These are phyloP conservation scores for Pichia manshurica DNA, from an alignment of 805 yeast genomes.

Conservation along the genomic window DNA sequence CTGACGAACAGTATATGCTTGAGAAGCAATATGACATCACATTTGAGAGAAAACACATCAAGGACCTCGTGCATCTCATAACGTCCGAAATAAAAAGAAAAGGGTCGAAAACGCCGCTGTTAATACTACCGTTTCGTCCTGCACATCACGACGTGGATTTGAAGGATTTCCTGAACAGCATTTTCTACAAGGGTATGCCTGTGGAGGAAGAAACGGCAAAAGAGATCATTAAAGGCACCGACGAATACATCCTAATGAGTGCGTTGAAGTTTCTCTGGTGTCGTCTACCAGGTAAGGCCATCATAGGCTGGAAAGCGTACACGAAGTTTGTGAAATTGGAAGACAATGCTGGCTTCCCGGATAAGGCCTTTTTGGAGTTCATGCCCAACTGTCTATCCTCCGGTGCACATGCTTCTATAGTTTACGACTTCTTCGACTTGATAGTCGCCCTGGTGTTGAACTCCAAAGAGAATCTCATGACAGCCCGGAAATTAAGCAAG, in stretches of 20 bases:
- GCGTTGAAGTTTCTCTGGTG: slow-evolving; percentile 84
- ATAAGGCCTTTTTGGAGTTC: slow-evolving; percentile 66
- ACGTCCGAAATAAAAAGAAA: slow-evolving; percentile 67
- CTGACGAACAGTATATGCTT: slow-evolving; percentile 22
- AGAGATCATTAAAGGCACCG: slow-evolving; percentile 44
- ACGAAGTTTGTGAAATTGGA: slow-evolving; percentile 62
- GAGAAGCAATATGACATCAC: slow-evolving; percentile 30
- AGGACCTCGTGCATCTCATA: slow-evolving; percentile 60
- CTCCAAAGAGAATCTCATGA: slow-evolving; percentile 69
- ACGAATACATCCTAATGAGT: slow-evolving; percentile 66
- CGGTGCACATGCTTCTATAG: slow-evolving; percentile 85
- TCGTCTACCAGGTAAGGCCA: slow-evolving; percentile 69
- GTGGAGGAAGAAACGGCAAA: slow-evolving; percentile 37
- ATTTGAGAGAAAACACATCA: slow-evolving; percentile 60
- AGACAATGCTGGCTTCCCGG: slow-evolving; percentile 58
- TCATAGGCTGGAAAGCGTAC: slow-evolving; percentile 84
- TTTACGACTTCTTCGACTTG: slow-evolving; percentile 79
- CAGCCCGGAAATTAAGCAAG: slow-evolving; percentile 73
- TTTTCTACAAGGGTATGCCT: slow-evolving; percentile 45
- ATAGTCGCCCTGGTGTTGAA: slow-evolving; percentile 73
- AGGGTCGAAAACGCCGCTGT: slow-evolving; percentile 67
- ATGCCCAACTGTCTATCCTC: slow-evolving; percentile 82
- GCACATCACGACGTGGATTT: slow-evolving; percentile 57
- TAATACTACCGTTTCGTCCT: slow-evolving; percentile 74
- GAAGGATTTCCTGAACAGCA: slow-evolving; percentile 46